A percentile compares a stretch with the other conserved stretches of the same genome.
Evolutionary conservation across 2,329 filamentous ascomycete species (phyloP).

Genomic region (Ceratocystis alfenasii): DNA sequence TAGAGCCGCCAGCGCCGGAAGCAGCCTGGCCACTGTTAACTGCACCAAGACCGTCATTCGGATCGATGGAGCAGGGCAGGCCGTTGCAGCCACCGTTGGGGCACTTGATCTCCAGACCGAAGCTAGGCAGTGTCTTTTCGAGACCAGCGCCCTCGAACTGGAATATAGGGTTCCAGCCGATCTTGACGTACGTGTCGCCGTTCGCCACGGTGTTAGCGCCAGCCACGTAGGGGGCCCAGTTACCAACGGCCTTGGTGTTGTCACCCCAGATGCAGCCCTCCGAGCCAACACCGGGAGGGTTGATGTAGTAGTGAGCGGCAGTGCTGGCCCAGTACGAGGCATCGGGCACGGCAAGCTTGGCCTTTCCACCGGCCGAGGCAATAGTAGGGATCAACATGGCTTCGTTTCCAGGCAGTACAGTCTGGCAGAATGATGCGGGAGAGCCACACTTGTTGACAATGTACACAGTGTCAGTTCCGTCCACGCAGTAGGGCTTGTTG

Average conservation of each 20-base stretch:
- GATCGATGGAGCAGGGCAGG: conserved; percentile 61
- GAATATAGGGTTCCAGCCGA: conserved; percentile 69
- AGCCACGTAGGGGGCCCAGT: conserved; percentile 67
- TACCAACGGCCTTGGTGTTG: conserved; percentile 49
- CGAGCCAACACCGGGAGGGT: conserved; percentile 53
- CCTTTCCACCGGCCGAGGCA: conserved; percentile 41
- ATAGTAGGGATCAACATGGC: conserved; percentile 73
- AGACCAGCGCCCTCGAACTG: conserved; percentile 48
- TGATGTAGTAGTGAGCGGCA: conserved; percentile 71
- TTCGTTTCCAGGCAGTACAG: conserved; percentile 65
- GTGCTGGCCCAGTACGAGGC: conserved; percentile 59
- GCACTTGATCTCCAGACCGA: conserved; percentile 60
- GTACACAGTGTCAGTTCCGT: conserved; percentile 52
- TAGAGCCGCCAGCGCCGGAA: conserved; percentile 53
- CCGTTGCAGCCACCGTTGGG: conserved; percentile 54
- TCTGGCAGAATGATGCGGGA: conserved; percentile 63
- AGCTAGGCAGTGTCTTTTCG: conserved; percentile 47
- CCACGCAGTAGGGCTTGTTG: conserved; percentile 54
- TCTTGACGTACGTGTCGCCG: conserved; percentile 60
- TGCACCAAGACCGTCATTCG: conserved; percentile 42
- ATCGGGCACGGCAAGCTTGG: conserved; percentile 54
- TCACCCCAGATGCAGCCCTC: conserved; percentile 64
- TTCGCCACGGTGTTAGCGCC: conserved; percentile 56
- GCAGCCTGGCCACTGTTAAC: conserved; percentile 45
- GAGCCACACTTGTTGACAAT: conserved; percentile 54